These are phyloP conservation scores for Volvariella surrecta DNA, from an alignment of 1,284 basidiomycete species.

Conservation along the genomic window DNA sequence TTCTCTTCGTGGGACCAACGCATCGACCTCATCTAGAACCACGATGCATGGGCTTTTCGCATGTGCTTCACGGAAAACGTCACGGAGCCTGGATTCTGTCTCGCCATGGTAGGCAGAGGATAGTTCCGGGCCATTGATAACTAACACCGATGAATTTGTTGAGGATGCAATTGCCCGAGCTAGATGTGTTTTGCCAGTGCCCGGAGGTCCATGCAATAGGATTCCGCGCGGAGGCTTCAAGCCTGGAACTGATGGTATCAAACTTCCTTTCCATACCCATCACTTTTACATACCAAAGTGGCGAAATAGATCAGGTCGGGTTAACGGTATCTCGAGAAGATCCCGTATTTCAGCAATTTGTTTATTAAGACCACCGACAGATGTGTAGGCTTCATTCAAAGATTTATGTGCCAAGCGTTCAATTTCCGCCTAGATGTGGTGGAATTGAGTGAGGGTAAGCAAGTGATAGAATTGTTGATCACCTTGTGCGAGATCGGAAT, in stretches of 20 bases:
- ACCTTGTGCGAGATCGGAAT: background rate
- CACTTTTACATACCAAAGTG: constrained; percentile 60
- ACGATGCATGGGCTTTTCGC: constrained; percentile 84
- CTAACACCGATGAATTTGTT: constrained; percentile 72
- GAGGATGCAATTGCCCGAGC: constrained; percentile 84
- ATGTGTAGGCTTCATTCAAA: constrained; percentile 50
- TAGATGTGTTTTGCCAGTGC: constrained; percentile 92
- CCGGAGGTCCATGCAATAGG: constrained; percentile 86
- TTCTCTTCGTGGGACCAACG: constrained; percentile 85
- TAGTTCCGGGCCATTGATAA: constrained; percentile 93
- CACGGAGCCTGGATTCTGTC: constrained; percentile 86
- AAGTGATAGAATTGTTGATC: constrained; percentile 7
- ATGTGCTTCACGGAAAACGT: constrained; percentile 83
- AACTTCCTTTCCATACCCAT: constrained; percentile 4
- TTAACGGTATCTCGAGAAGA: constrained; percentile 92
- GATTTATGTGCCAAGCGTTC: constrained; percentile 34
- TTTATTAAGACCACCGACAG: constrained; percentile 82
- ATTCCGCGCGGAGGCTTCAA: constrained; percentile 88
- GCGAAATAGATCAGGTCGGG: constrained; percentile 82
- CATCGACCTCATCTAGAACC: constrained; percentile 95
- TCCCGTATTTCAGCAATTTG: constrained; percentile 89
- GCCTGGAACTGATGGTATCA: constrained; percentile 30
- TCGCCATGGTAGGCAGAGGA: constrained; percentile 95
- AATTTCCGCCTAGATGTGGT: constrained; percentile 28
- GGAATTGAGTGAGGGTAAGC: constrained; percentile 2